Percentiles rank a stretch among this genome's conserved stretches.
These are phyloP conservation scores for Fusarium sp. DNA, from an alignment of 2,329 filamentous ascomycete genomes.

Conservation along the genomic window DNA sequence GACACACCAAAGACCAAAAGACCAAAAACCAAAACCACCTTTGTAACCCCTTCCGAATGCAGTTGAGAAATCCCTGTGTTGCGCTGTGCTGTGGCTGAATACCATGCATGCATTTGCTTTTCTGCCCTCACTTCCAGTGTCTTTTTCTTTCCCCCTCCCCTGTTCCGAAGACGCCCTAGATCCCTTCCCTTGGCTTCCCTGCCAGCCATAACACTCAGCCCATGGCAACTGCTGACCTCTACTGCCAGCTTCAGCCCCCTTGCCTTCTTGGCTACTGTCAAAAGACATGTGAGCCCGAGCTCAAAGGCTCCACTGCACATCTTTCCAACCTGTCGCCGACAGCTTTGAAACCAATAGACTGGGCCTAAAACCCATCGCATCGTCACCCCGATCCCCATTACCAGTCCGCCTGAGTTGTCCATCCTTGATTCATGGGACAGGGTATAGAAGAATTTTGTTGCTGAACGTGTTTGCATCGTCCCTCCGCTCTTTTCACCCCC, in stretches of 20 bases:
- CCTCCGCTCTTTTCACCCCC: not conserved
- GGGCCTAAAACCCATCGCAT: constrained; percentile 22
- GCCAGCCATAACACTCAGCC: constrained; percentile 6
- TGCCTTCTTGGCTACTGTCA: not conserved
- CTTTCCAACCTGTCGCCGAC: constrained; percentile 37
- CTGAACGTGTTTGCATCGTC: constrained; percentile 19
- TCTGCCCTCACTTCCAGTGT: constrained; percentile 27
- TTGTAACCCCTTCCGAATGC: constrained; percentile 44
- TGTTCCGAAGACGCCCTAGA: not conserved
- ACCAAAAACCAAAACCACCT: constrained; percentile 33
- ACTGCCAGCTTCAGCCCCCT: not conserved
- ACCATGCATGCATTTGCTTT: constrained; percentile 43
- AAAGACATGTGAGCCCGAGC: constrained; percentile 2
- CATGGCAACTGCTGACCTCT: constrained; percentile 3
- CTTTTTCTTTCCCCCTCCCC: constrained; percentile 27
- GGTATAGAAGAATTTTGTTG: constrained; percentile 33
- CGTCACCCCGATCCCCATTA: constrained; percentile 5
- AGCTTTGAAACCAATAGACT: constrained; percentile 33
- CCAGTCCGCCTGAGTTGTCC: constrained; percentile 12
- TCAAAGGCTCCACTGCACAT: constrained; percentile 16
- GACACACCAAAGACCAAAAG: constrained; percentile 10
- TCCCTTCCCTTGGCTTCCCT: constrained; percentile 5
- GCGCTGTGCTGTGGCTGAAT: constrained; percentile 30
- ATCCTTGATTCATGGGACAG: constrained; percentile 16
- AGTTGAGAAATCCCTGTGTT: constrained; percentile 36